phyloP scores from a whole-genome alignment of 148 eudicot species.

The Arbutus unedo region DNA sequence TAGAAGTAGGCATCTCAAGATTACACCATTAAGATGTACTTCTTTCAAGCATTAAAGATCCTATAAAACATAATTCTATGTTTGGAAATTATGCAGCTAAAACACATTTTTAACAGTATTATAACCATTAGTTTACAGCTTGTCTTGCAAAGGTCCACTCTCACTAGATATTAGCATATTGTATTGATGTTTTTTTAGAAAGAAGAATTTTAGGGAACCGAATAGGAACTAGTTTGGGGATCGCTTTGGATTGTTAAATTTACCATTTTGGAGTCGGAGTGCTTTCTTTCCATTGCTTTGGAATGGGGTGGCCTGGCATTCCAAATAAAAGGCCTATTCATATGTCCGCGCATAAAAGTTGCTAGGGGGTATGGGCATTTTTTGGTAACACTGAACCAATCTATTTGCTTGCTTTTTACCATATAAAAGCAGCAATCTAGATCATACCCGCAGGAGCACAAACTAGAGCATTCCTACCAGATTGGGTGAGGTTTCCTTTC shows the following conservation, averaged over 20 bases:
- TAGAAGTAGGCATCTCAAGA: background rate
- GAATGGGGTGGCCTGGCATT: background rate
- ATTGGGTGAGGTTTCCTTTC: no score
- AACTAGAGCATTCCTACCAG: background rate
- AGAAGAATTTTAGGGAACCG: background rate
- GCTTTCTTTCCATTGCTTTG: background rate
- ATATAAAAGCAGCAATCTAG: background rate
- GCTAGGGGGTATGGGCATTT: background rate
- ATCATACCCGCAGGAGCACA: background rate
- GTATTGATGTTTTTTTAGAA: background rate
- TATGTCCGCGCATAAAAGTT: no score
- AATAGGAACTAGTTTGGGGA: background rate
- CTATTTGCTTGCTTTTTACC: background rate
- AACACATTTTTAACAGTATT: background rate
- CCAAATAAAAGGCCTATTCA: no score
- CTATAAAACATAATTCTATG: background rate
- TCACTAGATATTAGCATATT: background rate
- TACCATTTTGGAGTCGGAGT: no score
- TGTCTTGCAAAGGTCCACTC: background rate
- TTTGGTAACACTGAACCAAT: background rate
- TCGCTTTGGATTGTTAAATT: background rate
- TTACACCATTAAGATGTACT: background rate
- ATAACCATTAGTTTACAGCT: background rate
- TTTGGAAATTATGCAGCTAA: background rate
- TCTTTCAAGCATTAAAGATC: background rate